A percentile compares a stretch with the other conserved stretches of the same genome.
These are phyloP conservation scores for Tricholoma sp. DNA, from an alignment of 768 basidiomycete species.

Conservation along the genomic window DNA sequence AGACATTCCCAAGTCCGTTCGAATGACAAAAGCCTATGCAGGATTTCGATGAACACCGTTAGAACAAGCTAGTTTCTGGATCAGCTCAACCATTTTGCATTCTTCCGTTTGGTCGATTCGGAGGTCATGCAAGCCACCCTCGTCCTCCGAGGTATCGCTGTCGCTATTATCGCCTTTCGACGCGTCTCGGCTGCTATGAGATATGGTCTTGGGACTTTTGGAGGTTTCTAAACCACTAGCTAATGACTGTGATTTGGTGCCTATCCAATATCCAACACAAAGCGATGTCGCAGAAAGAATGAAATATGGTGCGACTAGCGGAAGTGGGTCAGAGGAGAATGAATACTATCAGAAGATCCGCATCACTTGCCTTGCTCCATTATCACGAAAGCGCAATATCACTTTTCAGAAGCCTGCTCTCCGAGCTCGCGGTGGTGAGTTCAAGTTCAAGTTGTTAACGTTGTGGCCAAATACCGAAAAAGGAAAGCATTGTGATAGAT, in stretches of 20 bases:
- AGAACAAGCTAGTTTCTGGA: neutral
- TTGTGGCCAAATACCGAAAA: too few relatives aligned
- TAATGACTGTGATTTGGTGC: conserved; percentile 18
- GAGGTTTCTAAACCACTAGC: neutral
- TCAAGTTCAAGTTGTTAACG: too few relatives aligned
- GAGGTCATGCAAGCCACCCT: conserved; percentile 13
- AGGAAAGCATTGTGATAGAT: too few relatives aligned
- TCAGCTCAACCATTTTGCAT: conserved; percentile 47
- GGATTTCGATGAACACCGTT: neutral
- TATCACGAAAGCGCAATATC: neutral
- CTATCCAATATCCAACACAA: conserved; percentile 37
- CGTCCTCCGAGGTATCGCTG: conserved; percentile 15
- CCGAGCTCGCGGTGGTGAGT: too few relatives aligned
- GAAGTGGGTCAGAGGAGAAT: neutral
- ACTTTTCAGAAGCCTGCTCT: too few relatives aligned
- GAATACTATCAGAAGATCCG: neutral
- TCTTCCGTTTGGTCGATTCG: conserved; percentile 37
- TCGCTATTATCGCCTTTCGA: neutral
- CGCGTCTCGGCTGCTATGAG: neutral
- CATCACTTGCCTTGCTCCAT: conserved; percentile 9
- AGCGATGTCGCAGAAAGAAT: conserved; percentile 29
- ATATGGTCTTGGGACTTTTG: neutral
- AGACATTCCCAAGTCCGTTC: conserved; percentile 64
- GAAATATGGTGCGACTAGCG: conserved; percentile 21
- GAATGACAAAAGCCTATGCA: conserved; percentile 51